These are phyloP conservation scores for Anacardium occidentale DNA, from an alignment of 345 rosid species.

Conservation along the genomic window DNA sequence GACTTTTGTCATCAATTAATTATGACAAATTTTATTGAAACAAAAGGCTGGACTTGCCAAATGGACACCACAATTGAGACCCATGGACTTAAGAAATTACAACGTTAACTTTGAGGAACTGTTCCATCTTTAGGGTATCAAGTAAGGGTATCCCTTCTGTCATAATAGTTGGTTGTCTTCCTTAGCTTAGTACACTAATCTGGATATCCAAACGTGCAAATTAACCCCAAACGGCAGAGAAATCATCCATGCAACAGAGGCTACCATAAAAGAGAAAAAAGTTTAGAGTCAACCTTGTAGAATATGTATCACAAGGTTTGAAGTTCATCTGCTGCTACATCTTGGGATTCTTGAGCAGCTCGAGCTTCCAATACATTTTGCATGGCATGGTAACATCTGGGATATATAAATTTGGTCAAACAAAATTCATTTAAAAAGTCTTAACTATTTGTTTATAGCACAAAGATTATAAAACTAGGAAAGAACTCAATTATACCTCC, in stretches of 20 bases:
- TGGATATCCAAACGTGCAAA: too few species aligned
- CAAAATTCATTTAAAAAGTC: background rate
- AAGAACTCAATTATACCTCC: slow-evolving; percentile 55
- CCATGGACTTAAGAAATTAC: background rate
- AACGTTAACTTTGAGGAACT: background rate
- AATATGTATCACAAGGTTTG: slow-evolving; percentile 35
- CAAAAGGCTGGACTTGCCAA: background rate
- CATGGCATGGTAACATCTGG: slow-evolving; percentile 69
- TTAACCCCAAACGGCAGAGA: too few species aligned
- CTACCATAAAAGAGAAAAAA: background rate
- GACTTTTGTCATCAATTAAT: too few species aligned
- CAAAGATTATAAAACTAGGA: background rate
- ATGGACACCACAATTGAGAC: background rate
- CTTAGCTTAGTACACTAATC: too few species aligned
- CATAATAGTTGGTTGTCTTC: too few species aligned
- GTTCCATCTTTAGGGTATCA: too few species aligned
- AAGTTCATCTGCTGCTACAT: slow-evolving; percentile 24
- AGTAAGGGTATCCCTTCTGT: too few species aligned
- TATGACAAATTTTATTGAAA: too few species aligned
- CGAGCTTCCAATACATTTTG: slow-evolving; percentile 59
- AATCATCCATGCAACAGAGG: background rate
- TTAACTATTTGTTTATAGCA: background rate
- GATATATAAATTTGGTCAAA: slow-evolving; percentile 7
- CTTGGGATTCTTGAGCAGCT: slow-evolving; percentile 20
- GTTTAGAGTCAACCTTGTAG: slow-evolving; percentile 3